A percentile compares a stretch with the other conserved stretches of the same genome.
Evolutionary conservation across 176 grass and related monocot genomes (phyloP).

Genomic region (bread wheat (Triticum aestivum)): IWGSC_CS_RefSeq_v2.1 NC_057798.1:145473367-145473866

Average conservation of each 20-base stretch:
- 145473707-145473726: no score
- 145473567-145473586: background rate
- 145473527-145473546: background rate
- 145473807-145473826: no score
- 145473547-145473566: background rate
- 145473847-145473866: no score
- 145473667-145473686: no score
- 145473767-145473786: no score
- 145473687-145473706: no score
- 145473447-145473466: slow-evolving; percentile 12
- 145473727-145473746: no score
- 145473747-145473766: no score
- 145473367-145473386: background rate
- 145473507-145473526: background rate
- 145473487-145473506: background rate
- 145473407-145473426: slow-evolving; percentile 26
- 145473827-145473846: no score
- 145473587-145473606: background rate
- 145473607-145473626: background rate
- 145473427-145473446: background rate
- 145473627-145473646: background rate
- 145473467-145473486: background rate
- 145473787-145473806: no score
- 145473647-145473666: background rate
- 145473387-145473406: background rate